Base-by-base conservation (phyloP, 75 land plant genomes). In the Selaginella moellendorffii region DNA sequence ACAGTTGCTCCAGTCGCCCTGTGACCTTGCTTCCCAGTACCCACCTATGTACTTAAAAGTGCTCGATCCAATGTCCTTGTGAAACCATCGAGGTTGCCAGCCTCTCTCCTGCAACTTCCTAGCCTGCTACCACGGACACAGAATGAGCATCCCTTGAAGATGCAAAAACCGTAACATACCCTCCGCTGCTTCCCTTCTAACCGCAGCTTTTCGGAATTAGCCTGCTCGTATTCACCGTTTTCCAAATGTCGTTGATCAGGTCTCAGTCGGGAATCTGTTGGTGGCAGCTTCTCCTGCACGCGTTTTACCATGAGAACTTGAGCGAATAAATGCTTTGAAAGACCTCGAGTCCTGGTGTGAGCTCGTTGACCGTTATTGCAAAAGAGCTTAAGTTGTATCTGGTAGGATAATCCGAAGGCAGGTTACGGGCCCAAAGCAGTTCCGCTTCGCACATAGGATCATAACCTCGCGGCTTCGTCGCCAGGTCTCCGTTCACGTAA, bases 171-270 rank as follows among this genome's bases (percentile, higher is more conserved):
- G 2, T 24, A 20, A 61, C 19, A 2, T 19, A 90, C 96, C 83
- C 81, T 91, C 67, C 99, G 73, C 64, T 90, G 91, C 51, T 90
- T 72, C 76, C 82, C 81, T 65, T 90, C 97, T 17, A 90, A 72
- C 31, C 91, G 80, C 54, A 90, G 64, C 74, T 90, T 86, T 53
- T 90, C 87, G 25, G 74, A 63, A 71, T 86, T 83, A 8, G 91
- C 97, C 70, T 63, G 74, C 36, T 86, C 85, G 74, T 84, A 86
- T 54, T 90, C 87, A 24, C 97, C 97, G 65, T 84, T 90, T 75
- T 90, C 97, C 36, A 90, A 66, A 75, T 76, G 82, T 64, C 81
- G 72, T 68, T 90, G 91, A 61, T 90, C 97, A 28, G 97, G 97
- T 65, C 97, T 76, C 23, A 84, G 69, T 68, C 97, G 74, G 52